phyloP scores from a whole-genome alignment of 306 rosid genomes.

The Rosa lucieae region DNA sequence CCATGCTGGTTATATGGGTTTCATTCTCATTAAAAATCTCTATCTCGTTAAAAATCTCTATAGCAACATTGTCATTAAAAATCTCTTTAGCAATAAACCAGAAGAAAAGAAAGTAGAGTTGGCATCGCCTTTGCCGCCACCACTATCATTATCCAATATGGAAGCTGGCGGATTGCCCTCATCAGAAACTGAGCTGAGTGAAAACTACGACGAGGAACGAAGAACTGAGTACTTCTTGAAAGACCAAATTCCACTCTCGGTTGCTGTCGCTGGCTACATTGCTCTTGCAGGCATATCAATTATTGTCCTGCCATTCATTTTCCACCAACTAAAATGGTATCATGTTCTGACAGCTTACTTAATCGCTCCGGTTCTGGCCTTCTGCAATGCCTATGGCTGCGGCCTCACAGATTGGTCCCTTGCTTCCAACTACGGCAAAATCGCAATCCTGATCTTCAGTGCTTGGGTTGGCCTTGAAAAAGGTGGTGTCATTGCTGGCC shows the following conservation, averaged over 20 bases:
- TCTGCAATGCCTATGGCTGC: not conserved
- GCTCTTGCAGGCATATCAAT: not conserved
- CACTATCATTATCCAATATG: not conserved
- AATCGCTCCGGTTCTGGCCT: not conserved
- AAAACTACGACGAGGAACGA: not conserved
- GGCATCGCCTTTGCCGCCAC: too few species aligned
- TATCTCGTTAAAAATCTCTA: not conserved
- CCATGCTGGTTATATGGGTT: too few species aligned
- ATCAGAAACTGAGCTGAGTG: not conserved
- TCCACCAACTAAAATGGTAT: not conserved
- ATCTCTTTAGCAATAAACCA: not conserved
- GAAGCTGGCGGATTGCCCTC: not conserved
- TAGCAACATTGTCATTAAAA: not conserved
- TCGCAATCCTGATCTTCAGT: not conserved
- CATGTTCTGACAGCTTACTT: not conserved
- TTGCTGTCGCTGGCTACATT: not conserved
- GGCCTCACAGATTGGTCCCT: not conserved
- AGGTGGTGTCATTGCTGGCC: not conserved
- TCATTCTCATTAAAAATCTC: not conserved
- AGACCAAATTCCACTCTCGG: not conserved
- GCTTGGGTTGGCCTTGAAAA: not conserved
- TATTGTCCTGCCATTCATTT: not conserved
- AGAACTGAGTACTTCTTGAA: not conserved
- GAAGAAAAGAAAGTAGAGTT: not conserved
- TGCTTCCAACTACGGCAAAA: not conserved